These are phyloP conservation scores for Prunus mira DNA, from an alignment of 306 rosid species.

Conservation along the genomic window DNA sequence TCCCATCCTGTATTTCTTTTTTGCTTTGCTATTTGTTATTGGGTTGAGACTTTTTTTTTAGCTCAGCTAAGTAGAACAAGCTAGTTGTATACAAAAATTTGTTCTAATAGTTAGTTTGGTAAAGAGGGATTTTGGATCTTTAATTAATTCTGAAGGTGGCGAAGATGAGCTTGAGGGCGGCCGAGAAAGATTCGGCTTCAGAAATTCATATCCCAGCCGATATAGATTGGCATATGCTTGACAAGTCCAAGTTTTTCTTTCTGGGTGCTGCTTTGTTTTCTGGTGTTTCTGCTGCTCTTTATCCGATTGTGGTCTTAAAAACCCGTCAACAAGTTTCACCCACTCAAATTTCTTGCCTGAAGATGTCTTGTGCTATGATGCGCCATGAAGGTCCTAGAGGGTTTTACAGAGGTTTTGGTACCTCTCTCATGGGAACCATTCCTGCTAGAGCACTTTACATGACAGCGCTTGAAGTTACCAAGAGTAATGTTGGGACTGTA, in stretches of 20 bases:
- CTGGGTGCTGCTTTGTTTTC: conserved; percentile 94
- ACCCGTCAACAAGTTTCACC: conserved; percentile 84
- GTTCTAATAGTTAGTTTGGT: conserved; percentile 8
- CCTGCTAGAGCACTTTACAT: conserved; percentile 97
- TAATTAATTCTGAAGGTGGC: conserved; percentile 42
- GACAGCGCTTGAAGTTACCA: conserved; percentile 80
- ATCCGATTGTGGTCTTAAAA: conserved; percentile 78
- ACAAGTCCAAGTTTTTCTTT: conserved; percentile 87
- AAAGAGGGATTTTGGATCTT: conserved; percentile 7
- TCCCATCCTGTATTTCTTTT: not conserved
- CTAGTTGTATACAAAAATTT: not conserved
- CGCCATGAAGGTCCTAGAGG: conserved; percentile 78
- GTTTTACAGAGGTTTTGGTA: conserved; percentile 90
- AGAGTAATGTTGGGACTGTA: conserved; percentile 70
- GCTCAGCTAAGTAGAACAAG: not conserved
- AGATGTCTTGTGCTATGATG: conserved; percentile 64
- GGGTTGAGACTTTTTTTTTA: not conserved
- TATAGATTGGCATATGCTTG: conserved; percentile 96
- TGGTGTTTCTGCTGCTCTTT: conserved; percentile 75
- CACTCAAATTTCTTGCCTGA: conserved; percentile 53
- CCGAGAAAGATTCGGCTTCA: conserved; percentile 69
- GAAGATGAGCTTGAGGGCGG: conserved; percentile 72
- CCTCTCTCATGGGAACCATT: conserved; percentile 85
- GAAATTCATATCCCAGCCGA: conserved; percentile 83
- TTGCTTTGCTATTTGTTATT: too few relatives aligned